A percentile compares a stretch with the other conserved stretches of the same genome.
Conservation (phyloP, 2,329 filamentous ascomycete species). For the Monascus ruber region DNA sequence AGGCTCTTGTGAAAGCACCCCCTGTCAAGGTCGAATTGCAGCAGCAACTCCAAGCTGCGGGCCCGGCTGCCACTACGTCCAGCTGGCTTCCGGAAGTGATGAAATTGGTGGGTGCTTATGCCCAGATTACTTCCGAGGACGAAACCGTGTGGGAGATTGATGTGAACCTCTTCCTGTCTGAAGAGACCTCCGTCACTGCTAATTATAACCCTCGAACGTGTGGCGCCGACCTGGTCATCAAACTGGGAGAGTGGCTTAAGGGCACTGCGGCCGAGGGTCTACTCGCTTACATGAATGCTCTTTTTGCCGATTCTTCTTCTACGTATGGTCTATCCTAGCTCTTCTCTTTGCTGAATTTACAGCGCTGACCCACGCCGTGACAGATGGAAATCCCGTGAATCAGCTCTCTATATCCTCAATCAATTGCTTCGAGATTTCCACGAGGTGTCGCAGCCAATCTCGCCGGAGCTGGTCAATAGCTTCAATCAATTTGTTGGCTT, state of each 20-base stretch:
- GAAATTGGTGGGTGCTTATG: conserved; percentile 72
- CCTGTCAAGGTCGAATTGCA: conserved; percentile 86
- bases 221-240: conserved; percentile 83
- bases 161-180: conserved; percentile 85
- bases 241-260: conserved; percentile 81
- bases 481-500: conserved; percentile 74
- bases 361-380: conserved; percentile 10
- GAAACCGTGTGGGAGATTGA: conserved; percentile 95
- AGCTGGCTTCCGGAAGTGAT: conserved; percentile 82
- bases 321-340: conserved; percentile 17
- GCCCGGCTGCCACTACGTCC: conserved; percentile 49
- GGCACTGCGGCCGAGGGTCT: conserved; percentile 66
- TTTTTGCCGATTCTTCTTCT: conserved; percentile 47
- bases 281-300: conserved; percentile 60
- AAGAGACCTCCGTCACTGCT: conserved; percentile 86
- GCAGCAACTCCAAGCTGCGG: conserved; percentile 54
- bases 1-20: conserved; percentile 76
- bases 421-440: conserved; percentile 73
- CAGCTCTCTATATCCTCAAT: conserved; percentile 73
- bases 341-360: background rate
- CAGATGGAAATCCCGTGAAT: conserved; percentile 61
- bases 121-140: conserved; percentile 83
- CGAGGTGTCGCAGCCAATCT: conserved; percentile 63
- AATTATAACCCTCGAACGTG: conserved; percentile 94
- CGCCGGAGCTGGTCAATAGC: conserved; percentile 55